These are phyloP conservation scores for Alisma plantagoaquatica DNA, from an alignment of 106 monocot genomes.

Conservation along the genomic window DNA sequence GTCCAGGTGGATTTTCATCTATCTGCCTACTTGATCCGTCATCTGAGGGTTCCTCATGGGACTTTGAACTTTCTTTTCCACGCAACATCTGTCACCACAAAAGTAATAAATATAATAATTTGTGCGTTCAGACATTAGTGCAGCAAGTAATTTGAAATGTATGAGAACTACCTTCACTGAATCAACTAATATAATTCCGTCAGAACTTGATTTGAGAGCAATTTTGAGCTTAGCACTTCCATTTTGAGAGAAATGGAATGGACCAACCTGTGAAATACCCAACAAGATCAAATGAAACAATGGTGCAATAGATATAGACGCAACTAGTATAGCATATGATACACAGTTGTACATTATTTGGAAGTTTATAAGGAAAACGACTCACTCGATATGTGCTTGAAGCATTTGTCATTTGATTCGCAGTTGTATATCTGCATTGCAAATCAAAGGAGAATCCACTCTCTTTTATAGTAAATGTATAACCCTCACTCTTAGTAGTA, in stretches of 20 bases:
- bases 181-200: conserved; percentile 62
- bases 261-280: conserved; percentile 50
- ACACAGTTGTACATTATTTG: conserved; percentile 30
- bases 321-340: not conserved
- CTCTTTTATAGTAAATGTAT: no score
- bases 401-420: conserved; percentile 23
- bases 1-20: no score
- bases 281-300: not conserved
- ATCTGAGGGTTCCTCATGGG: conserved; percentile 34
- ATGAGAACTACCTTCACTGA: conserved; percentile 55
- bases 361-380: no score
- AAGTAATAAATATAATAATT: no score
- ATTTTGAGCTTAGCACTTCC: conserved; percentile 58
- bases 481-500: no score
- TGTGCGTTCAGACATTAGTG: not conserved
- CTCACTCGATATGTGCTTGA: conserved; percentile 72
- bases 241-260: conserved; percentile 45
- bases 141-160: not conserved
- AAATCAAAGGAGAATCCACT: conserved; percentile 43
- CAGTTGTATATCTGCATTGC: conserved; percentile 22
- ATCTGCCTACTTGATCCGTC: conserved; percentile 26
- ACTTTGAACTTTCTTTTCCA: conserved; percentile 66
- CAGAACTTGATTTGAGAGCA: conserved; percentile 47
- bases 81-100: conserved; percentile 42
- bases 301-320: not conserved